Conservation (phyloP, 192 early-diverging fungal genomes). For the Podila horticola region DNA sequence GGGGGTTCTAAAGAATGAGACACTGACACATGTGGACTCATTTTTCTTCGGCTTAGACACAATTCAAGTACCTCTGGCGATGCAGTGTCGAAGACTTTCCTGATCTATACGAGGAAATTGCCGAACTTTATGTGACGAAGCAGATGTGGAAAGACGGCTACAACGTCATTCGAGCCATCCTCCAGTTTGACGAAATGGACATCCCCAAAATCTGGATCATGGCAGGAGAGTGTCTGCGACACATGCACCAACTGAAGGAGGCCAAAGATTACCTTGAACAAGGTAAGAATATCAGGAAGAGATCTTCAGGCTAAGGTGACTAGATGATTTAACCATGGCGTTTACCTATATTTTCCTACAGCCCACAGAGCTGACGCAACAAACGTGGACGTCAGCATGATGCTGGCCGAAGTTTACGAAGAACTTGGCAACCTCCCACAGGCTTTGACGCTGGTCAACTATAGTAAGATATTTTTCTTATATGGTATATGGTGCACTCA, state of each 20-base stretch:
- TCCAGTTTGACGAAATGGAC: constrained; percentile 57
- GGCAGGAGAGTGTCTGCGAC: constrained; percentile 52
- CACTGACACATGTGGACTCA: too few relatives aligned
- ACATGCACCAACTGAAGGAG: constrained; percentile 34
- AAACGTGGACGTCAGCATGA: constrained; percentile 72
- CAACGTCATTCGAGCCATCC: constrained; percentile 62
- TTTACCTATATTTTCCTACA: constrained; percentile 6
- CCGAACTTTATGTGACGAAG: constrained; percentile 75
- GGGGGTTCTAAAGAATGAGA: too few relatives aligned
- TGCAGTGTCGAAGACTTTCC: constrained; percentile 62
- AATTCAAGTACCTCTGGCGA: constrained; percentile 72
- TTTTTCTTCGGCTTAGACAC: constrained; percentile 54
- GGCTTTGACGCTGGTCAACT: constrained; percentile 61
- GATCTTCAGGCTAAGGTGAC: too few relatives aligned
- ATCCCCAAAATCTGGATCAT: constrained; percentile 41
- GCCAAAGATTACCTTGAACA: constrained; percentile 45
- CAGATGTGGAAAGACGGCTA: constrained; percentile 73
- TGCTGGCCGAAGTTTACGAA: constrained; percentile 78
- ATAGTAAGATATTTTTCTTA: constrained; percentile 46
- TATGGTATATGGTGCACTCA: background rate
- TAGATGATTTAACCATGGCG: too few relatives aligned
- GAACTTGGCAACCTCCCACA: constrained; percentile 69
- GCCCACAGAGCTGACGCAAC: constrained; percentile 68
- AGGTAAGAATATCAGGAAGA: constrained; percentile 3
- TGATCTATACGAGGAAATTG: constrained; percentile 80